phyloP scores from a whole-genome alignment of 441 rosid genomes.

The Aleurites moluccanus region DNA sequence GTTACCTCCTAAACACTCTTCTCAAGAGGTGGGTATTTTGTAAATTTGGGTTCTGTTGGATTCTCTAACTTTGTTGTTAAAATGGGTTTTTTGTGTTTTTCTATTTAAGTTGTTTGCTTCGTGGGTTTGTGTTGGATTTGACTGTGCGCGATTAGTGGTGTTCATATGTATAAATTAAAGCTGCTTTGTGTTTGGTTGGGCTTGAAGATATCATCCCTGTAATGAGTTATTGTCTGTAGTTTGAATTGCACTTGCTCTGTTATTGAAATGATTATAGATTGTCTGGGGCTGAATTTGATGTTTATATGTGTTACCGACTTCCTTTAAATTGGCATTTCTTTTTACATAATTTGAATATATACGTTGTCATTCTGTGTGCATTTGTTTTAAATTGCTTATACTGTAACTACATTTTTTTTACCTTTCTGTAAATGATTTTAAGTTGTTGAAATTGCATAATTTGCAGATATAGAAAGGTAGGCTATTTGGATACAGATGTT shows the following conservation, averaged over 20 bases:
- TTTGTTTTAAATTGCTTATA: not conserved
- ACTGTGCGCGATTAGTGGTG: too few species aligned
- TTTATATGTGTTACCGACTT: not conserved
- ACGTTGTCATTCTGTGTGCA: not conserved
- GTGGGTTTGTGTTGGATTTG: not conserved
- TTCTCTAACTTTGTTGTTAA: not conserved
- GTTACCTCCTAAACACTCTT: conserved; percentile 69
- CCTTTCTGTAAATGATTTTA: not conserved
- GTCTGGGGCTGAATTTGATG: not conserved
- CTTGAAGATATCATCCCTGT: too few species aligned
- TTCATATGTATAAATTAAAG: too few species aligned
- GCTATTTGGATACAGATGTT: conserved; percentile 89
- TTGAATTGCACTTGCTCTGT: not conserved
- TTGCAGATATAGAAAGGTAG: conserved; percentile 73
- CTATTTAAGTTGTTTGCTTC: not conserved
- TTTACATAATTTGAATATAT: not conserved
- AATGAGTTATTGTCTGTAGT: not conserved
- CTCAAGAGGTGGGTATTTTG: conserved; percentile 57
- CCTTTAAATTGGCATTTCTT: not conserved
- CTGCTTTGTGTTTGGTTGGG: too few species aligned
- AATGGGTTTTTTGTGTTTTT: not conserved
- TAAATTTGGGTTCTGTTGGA: not conserved
- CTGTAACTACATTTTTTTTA: not conserved
- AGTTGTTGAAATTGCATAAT: conserved; percentile 7
- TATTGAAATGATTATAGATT: not conserved